phyloP scores from a whole-genome alignment of 129 eudicot genomes.

The Helianthus tuberosus region DNA sequence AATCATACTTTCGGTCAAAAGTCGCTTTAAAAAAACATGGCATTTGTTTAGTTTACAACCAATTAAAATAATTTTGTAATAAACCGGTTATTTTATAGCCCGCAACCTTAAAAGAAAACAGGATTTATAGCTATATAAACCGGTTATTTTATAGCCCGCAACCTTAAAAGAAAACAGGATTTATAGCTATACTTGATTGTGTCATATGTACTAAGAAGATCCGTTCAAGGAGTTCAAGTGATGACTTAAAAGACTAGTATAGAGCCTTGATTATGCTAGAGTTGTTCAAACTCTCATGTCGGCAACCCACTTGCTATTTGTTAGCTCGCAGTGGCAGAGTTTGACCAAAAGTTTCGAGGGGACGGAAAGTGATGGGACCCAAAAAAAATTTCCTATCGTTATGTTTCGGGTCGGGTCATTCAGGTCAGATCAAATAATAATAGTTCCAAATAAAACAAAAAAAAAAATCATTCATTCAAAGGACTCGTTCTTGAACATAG shows the following conservation, averaged over 20 bases:
- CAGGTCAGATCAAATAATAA: no score
- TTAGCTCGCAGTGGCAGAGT: no score
- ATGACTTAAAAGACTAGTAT: not conserved
- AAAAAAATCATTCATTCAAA: no score
- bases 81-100: not conserved
- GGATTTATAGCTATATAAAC: slow-evolving; percentile 10
- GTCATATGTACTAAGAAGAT: not conserved
- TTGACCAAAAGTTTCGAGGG: no score
- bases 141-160: no score
- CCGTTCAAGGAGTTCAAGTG: not conserved
- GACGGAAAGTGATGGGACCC: no score
- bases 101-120: no score
- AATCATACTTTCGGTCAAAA: slow-evolving; percentile 22
- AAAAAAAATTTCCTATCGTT: no score
- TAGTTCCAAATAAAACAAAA: no score
- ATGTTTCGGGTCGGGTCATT: no score
- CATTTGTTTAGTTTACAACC: not conserved
- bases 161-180: not conserved
- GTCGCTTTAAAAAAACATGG: not conserved
- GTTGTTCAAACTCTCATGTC: not conserved
- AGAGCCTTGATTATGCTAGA: not conserved
- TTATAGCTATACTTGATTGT: slow-evolving; percentile 7
- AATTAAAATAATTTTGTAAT: not conserved
- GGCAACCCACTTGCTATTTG: no score
- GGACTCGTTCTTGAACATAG: no score